Evolutionary conservation across 1,284 basidiomycete species (phyloP), one percentile per base, ranked within the genome.

Genomic region (Afroboletus lepidellus): DNA sequence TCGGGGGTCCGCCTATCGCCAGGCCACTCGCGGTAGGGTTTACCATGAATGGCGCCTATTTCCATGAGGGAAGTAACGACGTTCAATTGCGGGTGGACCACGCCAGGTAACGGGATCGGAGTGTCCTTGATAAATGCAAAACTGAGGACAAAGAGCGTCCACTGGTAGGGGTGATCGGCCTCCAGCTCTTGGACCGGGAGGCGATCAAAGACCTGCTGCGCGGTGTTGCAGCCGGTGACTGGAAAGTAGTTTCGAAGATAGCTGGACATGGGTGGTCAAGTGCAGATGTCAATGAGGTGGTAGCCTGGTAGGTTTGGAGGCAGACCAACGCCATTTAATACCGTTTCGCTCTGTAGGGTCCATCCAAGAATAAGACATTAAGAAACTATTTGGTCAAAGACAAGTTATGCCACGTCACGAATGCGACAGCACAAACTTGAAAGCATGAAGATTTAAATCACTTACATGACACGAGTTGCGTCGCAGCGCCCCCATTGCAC

Each of bases 111-210:
- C 8, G 48, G 47, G 33, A 63, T 58, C 4, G 52, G 57, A 1
- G 45, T 30, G 24, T 92, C 90, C 65, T 95, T 83, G 46, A 92
- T 85, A 18, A 92, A 88, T 49, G 90, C 91, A 8, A 88, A 85
- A 54, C 92, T 92, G 15, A 85, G 84, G 38, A 87, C 59, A 12
- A 90, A 87, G 51, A 95, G 81, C 62, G 83, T 72, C 72, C 91
- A 93, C 69, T 94, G 84, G 48, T 64, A 53, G 3, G 64, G 61
- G 21, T 66, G 51, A 16, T 52, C 43, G 2, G 29, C 46, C 43
- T 48, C 8, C 47, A 63, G 39, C 24, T 64, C 57, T 42, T 66
- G 37, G 43, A 63, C 48, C 6, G 60, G 48, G 41, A 63, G 44
- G 39, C 61, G 61, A 36, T 63, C 54, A 39, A 55, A 60, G n/a